A percentile compares a stretch with the other conserved stretches of the same genome.
These are phyloP conservation scores for Sporothrix luriei DNA, from an alignment of 2,329 filamentous ascomycete genomes.

Conservation along the genomic window DNA sequence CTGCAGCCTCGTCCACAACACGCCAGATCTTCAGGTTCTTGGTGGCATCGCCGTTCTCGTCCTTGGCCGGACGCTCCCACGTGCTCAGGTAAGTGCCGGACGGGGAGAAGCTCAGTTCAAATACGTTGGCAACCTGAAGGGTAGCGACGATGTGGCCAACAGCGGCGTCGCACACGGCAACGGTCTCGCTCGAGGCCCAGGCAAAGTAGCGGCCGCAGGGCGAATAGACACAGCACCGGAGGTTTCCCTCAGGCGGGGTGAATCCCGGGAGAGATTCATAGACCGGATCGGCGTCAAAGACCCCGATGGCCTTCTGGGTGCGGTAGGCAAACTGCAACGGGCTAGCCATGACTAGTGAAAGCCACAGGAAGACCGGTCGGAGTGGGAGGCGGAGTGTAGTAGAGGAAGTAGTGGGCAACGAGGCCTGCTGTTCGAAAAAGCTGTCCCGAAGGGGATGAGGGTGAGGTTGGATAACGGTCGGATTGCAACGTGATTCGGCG, in stretches of 20 bases:
- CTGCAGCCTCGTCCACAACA: conserved; percentile 69
- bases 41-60: conserved; percentile 86
- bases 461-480: not conserved
- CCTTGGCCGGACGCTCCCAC: conserved; percentile 91
- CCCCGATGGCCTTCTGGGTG: conserved; percentile 93
- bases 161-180: conserved; percentile 81
- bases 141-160: conserved; percentile 72
- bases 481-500: conserved; percentile 6
- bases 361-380: conserved; percentile 61
- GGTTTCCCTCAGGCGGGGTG: conserved; percentile 83
- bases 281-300: conserved; percentile 86
- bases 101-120: conserved; percentile 93
- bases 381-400: conserved; percentile 10
- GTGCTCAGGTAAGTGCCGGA: conserved; percentile 91
- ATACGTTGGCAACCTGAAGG: conserved; percentile 80
- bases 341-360: conserved; percentile 92
- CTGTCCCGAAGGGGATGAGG: conserved; percentile 4
- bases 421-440: not conserved
- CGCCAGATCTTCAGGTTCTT: conserved; percentile 99
- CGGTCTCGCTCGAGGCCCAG: conserved; percentile 86
- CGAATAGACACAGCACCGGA: conserved; percentile 93
- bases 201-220: conserved; percentile 95
- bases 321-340: conserved; percentile 95
- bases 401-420: not conserved
- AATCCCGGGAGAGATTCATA: conserved; percentile 87